phyloP scores from a whole-genome alignment of 169 alveolate genomes.

The Amoebophrya sp. region DNA sequence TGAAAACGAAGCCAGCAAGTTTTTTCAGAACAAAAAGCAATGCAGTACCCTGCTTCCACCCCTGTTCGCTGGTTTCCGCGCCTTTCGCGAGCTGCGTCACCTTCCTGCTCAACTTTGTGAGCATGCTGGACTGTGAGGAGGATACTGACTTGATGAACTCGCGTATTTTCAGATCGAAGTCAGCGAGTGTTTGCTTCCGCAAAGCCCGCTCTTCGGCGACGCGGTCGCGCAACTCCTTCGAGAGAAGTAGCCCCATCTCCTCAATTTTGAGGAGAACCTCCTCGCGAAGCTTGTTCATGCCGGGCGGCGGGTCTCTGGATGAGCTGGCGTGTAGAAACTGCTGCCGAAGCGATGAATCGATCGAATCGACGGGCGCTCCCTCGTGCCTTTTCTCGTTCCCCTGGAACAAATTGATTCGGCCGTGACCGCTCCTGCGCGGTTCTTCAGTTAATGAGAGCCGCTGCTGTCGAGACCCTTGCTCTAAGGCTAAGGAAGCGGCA shows the following conservation, averaged over 20 bases:
- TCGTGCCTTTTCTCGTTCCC: no score
- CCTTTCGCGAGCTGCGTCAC: neutral
- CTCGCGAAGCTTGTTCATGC: neutral
- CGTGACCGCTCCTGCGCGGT: no score
- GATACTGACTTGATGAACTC: neutral
- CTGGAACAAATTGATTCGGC: no score
- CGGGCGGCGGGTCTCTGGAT: no score
- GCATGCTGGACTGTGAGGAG: neutral
- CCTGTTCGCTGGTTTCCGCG: neutral
- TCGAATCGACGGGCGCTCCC: no score
- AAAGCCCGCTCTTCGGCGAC: neutral
- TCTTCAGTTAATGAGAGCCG: no score
- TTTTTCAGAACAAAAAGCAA: neutral
- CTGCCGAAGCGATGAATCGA: no score
- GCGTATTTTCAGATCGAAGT: neutral
- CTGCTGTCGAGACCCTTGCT: no score
- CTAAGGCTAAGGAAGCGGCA: no score
- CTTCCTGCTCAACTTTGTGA: neutral
- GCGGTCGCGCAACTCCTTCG: neutral
- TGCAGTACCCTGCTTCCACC: neutral
- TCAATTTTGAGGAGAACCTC: neutral
- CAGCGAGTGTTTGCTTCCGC: neutral
- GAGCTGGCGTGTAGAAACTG: no score
- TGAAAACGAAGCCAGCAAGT: neutral
- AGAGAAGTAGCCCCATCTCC: neutral